Evolutionary conservation across 208 protist species (phyloP).

Genomic region (Crithidia bombi): DNA sequence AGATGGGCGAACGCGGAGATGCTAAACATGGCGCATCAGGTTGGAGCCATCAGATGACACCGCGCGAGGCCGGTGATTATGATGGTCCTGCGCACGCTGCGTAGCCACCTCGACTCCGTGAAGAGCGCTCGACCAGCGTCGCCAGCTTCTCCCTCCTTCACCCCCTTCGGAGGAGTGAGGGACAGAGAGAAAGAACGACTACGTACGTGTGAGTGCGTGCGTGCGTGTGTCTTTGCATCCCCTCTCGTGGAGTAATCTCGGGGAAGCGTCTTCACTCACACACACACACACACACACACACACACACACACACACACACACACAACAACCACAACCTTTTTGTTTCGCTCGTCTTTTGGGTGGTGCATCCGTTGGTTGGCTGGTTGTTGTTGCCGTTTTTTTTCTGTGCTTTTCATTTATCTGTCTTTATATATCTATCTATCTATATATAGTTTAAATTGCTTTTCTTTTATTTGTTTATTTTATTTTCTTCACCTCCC

Average conservation of each 20-base stretch:
- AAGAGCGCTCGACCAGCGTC: background rate
- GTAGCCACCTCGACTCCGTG: slow-evolving; percentile 17
- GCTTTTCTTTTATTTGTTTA: background rate
- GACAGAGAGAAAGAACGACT: background rate
- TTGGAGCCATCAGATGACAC: slow-evolving; percentile 46
- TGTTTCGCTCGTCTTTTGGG: too few species aligned
- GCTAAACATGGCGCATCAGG: slow-evolving; percentile 29
- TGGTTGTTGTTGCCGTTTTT: background rate
- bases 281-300: background rate
- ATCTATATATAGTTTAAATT: too few species aligned
- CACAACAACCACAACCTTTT: background rate
- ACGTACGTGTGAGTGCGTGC: too few species aligned
- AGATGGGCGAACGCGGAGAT: slow-evolving; percentile 42
- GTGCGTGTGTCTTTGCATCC: too few species aligned
- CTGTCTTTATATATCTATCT: too few species aligned
- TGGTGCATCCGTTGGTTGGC: too few species aligned
- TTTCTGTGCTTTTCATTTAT: slow-evolving; percentile 1
- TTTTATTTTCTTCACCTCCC: background rate
- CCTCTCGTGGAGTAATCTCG: too few species aligned
- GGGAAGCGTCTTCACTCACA: background rate
- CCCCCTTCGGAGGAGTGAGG: background rate
- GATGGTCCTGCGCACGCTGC: slow-evolving; percentile 38
- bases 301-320: slow-evolving; percentile 6
- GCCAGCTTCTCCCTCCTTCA: background rate
- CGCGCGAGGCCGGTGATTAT: slow-evolving; percentile 48